Base-by-base conservation (phyloP, 1,139 yeast species). In the Blastobotrys ciferrii region DNA sequence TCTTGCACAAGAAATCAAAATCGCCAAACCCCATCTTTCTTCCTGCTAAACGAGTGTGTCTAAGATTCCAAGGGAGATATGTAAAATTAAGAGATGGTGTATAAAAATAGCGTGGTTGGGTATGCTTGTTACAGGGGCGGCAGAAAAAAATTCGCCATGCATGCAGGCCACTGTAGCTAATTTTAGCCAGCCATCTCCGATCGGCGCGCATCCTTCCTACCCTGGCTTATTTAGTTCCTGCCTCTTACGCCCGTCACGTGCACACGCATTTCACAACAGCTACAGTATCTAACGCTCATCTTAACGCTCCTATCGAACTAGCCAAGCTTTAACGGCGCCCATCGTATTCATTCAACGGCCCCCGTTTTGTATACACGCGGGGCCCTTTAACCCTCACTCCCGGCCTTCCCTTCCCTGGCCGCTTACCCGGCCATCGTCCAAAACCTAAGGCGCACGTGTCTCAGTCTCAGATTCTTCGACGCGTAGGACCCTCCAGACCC, bases 11-110 rank as follows among this genome's bases (percentile, higher is more conserved):
- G 13, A 66, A 62, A 40, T 77, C 78, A 66, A 89, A 87, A 58
- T 82, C 79, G 15, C 96, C 95, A 64, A 87, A 84, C 2, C 65
- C 71, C 78, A 74, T 74, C 15, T 36, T n/a, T n/a, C n/a, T n/a
- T n/a, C n/a, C n/a, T n/a, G n/a, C n/a, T 36, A 9, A 33, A 33
- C 35, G 13, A 32, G 15, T n/a, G 35, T 23, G 28, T 23, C 28
- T 23, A 23, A 23, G 28, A 23, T 23, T 23, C 28, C 28, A 23
- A 5, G 28, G 9, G 9, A 23, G 28, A 23, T 23, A 9, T 23
- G 9, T 6, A 5, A 23, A n/a, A n/a, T n/a, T n/a, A n/a, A n/a
- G 28, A 23, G 5, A 9, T 23, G 28, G 5, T 23, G 5, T 5
- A 6, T 23, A 23, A 23, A 23, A 23, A 23, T 23, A 23, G 28